Evolutionary conservation across 2,329 filamentous ascomycete species (phyloP).

Genomic region (Beauveria caledonica): DNA sequence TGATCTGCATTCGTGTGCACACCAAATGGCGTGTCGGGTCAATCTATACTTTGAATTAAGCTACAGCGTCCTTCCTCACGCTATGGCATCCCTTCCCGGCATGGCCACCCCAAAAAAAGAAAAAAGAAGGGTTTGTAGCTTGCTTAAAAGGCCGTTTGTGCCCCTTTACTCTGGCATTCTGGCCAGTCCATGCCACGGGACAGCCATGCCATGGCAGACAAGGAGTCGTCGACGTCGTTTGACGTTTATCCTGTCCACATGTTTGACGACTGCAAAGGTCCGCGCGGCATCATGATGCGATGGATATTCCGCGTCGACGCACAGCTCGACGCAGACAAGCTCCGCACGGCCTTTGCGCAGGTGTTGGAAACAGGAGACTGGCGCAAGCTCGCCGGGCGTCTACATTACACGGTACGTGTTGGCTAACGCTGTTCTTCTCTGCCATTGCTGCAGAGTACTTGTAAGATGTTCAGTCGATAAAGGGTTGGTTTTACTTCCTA

Average conservation of each 20-base stretch:
- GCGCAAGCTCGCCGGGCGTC: conserved; percentile 37
- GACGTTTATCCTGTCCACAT: conserved; percentile 24
- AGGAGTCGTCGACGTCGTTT: not conserved
- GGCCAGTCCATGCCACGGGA: too few species aligned
- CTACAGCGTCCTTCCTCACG: not conserved
- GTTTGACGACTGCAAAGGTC: conserved; percentile 22
- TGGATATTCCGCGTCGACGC: conserved; percentile 36
- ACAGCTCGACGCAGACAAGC: conserved; percentile 33
- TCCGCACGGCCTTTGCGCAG: conserved; percentile 26
- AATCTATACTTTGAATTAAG: not conserved
- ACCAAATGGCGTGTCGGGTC: not conserved
- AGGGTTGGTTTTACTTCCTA: too few species aligned
- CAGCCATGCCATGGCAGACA: not conserved
- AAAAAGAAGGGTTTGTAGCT: too few species aligned
- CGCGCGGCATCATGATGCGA: conserved; percentile 20
- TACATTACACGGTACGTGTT: conserved; percentile 16
- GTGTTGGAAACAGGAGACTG: conserved; percentile 36
- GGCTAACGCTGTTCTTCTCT: too few species aligned
- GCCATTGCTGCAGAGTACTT: too few species aligned
- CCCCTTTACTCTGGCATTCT: too few species aligned
- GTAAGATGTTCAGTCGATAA: too few species aligned
- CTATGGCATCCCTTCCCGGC: too few species aligned
- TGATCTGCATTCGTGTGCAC: too few species aligned
- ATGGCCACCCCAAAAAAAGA: too few species aligned
- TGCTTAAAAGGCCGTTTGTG: too few species aligned